Conservation (phyloP, 176 grass and related monocot genomes). For the Carex myosuroides region DNA sequence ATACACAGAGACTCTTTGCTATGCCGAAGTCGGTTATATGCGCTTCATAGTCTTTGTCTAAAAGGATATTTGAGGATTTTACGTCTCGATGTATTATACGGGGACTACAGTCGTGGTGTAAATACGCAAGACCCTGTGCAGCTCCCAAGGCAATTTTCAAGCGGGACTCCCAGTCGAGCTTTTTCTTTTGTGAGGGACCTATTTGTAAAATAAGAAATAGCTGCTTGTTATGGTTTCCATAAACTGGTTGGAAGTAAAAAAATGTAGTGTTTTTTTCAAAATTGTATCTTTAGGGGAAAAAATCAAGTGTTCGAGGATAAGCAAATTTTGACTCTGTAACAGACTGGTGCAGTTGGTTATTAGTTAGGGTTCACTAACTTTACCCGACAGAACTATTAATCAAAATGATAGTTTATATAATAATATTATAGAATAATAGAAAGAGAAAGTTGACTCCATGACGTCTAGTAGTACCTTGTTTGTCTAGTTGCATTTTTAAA, state of each 20-base stretch:
- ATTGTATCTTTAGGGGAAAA: background rate
- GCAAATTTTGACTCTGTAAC: background rate
- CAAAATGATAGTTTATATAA: background rate
- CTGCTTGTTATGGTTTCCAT: background rate
- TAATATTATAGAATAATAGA: background rate
- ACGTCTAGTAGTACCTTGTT: background rate
- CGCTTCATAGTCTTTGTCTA: conserved; percentile 69
- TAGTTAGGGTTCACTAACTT: background rate
- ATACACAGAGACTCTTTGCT: conserved; percentile 77
- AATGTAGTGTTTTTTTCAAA: background rate
- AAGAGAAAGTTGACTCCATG: background rate
- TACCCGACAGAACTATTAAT: background rate
- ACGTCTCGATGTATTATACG: conserved; percentile 85
- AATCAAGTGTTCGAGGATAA: background rate
- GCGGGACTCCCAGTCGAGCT: conserved; percentile 64
- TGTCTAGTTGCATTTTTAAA: background rate
- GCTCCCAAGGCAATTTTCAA: conserved; percentile 70
- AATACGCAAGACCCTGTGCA: conserved; percentile 82
- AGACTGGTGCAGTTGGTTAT: background rate
- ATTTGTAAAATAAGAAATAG: background rate
- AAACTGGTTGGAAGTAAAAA: background rate
- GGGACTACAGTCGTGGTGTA: conserved; percentile 84
- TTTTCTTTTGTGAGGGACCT: conserved; percentile 72
- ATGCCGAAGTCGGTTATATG: conserved; percentile 92
- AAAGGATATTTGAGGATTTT: conserved; percentile 84